Evolutionary conservation across 164 flowering plant genomes (phyloP), one percentile per base, ranked within the genome.

Genomic region (Piper betle): DNA sequence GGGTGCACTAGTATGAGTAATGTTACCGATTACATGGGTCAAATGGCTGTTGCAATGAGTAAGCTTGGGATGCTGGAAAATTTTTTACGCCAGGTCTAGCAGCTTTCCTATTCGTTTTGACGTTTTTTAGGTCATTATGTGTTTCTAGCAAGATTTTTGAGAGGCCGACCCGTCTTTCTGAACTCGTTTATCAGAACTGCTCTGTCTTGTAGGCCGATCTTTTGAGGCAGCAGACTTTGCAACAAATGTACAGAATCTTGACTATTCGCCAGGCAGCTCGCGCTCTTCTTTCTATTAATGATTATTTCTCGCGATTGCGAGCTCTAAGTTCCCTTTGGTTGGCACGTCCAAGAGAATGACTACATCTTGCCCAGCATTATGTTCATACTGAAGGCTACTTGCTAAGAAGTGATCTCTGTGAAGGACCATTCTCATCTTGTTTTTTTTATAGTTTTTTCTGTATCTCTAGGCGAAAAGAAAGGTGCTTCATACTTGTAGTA

Each of bases 11-110:
- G 83, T 59, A 71, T 86, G 25, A 84, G 83, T 19, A 77, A 80
- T 71, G 91, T 91, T 57, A 81, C 84, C 0, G 79, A 84, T 58
- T 88, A 91, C 74, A 86, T 88, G 94, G 87, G 91, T 52, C 96
- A 86, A 71, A 91, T 91, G 97, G 94, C 96, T 8, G 73, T 80
- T 40, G 96, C 97, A 19, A 86, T 91, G 94, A 83, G 88, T 69
- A 82, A 85, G 69, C 80, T 91, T 50, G 81, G 85, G 42, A 85
- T 81, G 2, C 74, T 88, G 0, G 94, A 91, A 66, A 80, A 74
- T 72, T 91, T 91, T 70, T 75, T 91, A 69, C 82, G 80, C 73
- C 97, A 91, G 88, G 97, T 88, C 71, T 9, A 25, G 15, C 4
- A 15, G n/a, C 33, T 9, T n/a, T 53, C 56, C 33, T 15, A 4